Evolutionary conservation across 2,329 filamentous ascomycete genomes (phyloP), one percentile per base, ranked within the genome.

Genomic region (Aspergillus ibericus): DNA sequence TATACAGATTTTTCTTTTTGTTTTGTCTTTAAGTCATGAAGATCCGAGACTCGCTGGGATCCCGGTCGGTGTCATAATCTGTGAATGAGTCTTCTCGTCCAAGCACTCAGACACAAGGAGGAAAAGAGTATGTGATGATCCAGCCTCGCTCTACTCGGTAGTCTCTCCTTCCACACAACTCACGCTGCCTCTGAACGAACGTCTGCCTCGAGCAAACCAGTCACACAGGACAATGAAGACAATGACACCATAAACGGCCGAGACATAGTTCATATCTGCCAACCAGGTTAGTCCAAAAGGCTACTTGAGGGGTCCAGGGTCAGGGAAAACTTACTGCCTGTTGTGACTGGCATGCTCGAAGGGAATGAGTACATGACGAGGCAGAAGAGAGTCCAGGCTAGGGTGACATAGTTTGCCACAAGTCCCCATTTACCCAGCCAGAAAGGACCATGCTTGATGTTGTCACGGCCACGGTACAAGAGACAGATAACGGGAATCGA

Each of bases 331-430:
- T 70, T 69, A 76, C 74, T 74, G 22, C 66, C 65, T 32, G 71
- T 63, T 6, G 59, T 64, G 6, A 73, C 75, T 13, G 76, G 76
- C 61, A 70, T 66, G 4, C 61, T 63, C 34, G 65, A 59, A 8
- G 77, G 77, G 66, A 78, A 78, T 20, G 75, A 77, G 67, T 79
- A 71, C 60, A 70, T 66, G 9, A 70, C 47, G 32, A 68, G 38
- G 18, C 59, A 65, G 62, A 83, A 81, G 27, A 76, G 36, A 0
- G 80, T 82, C 80, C 81, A 83, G 13, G 66, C 42, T 13, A 82
- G 68, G 10, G 63, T 67, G 6, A 82, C 71, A 16, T 75, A 66
- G 60, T 82, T 82, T 13, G 76, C 68, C 46, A 77, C 64, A 20
- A 77, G 58, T 1, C 80, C 80, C 42, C 80, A 40, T 5, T 70